Evolutionary conservation across 805 yeast species (phyloP), one percentile per base, ranked within the genome.

Genomic region (Metschnikowia similis): DNA sequence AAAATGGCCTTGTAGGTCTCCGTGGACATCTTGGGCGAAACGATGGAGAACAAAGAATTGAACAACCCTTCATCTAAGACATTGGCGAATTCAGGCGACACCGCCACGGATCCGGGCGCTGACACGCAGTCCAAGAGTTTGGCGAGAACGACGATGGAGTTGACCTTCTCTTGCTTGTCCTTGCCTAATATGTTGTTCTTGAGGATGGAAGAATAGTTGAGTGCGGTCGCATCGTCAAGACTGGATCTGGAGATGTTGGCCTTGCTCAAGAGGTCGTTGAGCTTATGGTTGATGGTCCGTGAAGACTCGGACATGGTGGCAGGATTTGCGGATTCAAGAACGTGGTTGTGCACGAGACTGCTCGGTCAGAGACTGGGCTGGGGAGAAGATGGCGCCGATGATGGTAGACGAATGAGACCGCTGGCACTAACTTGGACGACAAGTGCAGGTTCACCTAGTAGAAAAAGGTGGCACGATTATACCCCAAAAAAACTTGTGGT

Each of bases 61-160:
- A 77, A 71, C 44, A 80, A 61, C 1, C 62, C 53, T 41, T 68
- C 71, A 56, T 76, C 80, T 54, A 77, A 67, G 10, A 71, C 56
- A 8, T 57, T 49, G 21, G 63, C 50, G 51, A 72, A 67, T 6
- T 63, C 68, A 29, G 71, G 65, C 16, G 67, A 64, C 17, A 62
- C 61, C 4, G 81, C 78, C 6, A 77, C 72, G 21, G 69, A 65
- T n/a, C 69, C 65, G 8, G 64, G 56, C 8, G 53, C 34, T 2
- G 57, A 48, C 9, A 71, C 58, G 47, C 70, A 70, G 39, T 80
- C 83, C 40, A 81, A 63, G 28, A 79, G 66, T 54, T 75, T 79
- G 31, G 84, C 79, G 30, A 83, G 63, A 4, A 81, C 81, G 1
- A 77, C 76, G 8, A 82, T 75, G 2, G 80, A 71, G 61, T 78